Conservation (phyloP, 768 basidiomycete species). For the Dioszegia aurantiaca region DNA sequence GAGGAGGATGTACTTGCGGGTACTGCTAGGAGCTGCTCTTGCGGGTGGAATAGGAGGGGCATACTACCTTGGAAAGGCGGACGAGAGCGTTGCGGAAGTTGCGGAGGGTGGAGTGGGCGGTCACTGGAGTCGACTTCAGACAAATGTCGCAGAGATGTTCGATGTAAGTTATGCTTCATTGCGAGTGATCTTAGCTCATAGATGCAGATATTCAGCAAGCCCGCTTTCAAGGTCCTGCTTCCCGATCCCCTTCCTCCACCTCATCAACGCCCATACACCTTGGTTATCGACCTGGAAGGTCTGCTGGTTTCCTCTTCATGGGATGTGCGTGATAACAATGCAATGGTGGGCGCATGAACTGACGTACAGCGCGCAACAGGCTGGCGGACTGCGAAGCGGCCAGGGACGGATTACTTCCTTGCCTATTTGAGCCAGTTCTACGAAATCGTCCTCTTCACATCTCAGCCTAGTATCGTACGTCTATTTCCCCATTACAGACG, state of each 20-base stretch:
- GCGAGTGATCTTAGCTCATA: not conserved
- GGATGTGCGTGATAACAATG: slow-evolving; percentile 69
- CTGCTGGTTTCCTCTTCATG: slow-evolving; percentile 86
- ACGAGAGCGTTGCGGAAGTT: slow-evolving; percentile 58
- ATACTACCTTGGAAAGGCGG: slow-evolving; percentile 66
- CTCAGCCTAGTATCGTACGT: slow-evolving; percentile 81
- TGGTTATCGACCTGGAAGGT: slow-evolving; percentile 86
- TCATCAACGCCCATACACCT: slow-evolving; percentile 84
- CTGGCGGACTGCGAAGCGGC: slow-evolving; percentile 96
- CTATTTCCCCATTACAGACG: not conserved
- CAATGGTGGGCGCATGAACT: not conserved
- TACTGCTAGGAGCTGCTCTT: slow-evolving; percentile 57
- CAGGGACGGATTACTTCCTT: slow-evolving; percentile 96
- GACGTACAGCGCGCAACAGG: slow-evolving; percentile 73
- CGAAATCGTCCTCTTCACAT: slow-evolving; percentile 93
- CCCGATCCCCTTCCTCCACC: slow-evolving; percentile 79
- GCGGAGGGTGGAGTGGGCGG: slow-evolving; percentile 8
- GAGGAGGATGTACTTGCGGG: slow-evolving; percentile 61
- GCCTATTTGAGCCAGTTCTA: slow-evolving; percentile 97
- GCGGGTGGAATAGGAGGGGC: slow-evolving; percentile 62
- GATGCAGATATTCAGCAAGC: slow-evolving; percentile 71
- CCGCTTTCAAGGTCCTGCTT: slow-evolving; percentile 85
- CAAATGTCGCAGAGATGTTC: slow-evolving; percentile 35
- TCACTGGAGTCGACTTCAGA: slow-evolving; percentile 27
- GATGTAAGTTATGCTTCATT: slow-evolving; percentile 20